A percentile compares a stretch with the other conserved stretches of the same genome.
These are phyloP conservation scores for Phialocephala subalpina DNA, from an alignment of 2,329 filamentous ascomycete genomes.

Conservation along the genomic window DNA sequence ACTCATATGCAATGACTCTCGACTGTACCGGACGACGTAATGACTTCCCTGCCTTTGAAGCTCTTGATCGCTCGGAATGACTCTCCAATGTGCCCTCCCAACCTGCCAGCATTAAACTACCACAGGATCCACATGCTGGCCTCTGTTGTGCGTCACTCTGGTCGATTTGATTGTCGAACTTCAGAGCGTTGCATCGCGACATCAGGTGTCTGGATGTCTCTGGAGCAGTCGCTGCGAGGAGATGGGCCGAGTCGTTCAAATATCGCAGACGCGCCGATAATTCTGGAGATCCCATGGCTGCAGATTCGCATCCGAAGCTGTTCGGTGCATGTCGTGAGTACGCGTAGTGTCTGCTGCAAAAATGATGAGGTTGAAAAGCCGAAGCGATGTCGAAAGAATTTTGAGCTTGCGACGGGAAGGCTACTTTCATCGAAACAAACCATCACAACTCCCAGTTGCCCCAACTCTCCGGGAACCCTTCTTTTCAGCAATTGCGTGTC, in stretches of 20 bases:
- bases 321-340: background rate
- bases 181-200: slow-evolving; percentile 58
- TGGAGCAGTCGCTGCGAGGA: slow-evolving; percentile 60
- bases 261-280: slow-evolving; percentile 43
- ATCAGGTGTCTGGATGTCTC: slow-evolving; percentile 67
- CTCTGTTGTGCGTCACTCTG: slow-evolving; percentile 59
- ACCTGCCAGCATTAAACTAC: slow-evolving; percentile 65
- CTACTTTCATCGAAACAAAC: background rate
- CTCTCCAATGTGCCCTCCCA: slow-evolving; percentile 34
- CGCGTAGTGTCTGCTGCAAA: slow-evolving; percentile 17
- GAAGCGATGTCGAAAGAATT: slow-evolving; percentile 21
- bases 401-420: slow-evolving; percentile 5
- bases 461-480: background rate
- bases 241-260: slow-evolving; percentile 66
- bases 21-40: slow-evolving; percentile 14
- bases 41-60: slow-evolving; percentile 18
- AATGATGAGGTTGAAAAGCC: background rate
- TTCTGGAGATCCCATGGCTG: slow-evolving; percentile 37
- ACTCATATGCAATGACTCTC: slow-evolving; percentile 40
- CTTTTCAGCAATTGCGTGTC: background rate
- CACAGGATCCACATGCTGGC: slow-evolving; percentile 66
- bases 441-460: background rate
- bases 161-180: slow-evolving; percentile 55
- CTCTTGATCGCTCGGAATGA: background rate
- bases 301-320: background rate